Base-by-base conservation (phyloP, 345 rosid genomes). In the Dipteronia dyeriana region DNA sequence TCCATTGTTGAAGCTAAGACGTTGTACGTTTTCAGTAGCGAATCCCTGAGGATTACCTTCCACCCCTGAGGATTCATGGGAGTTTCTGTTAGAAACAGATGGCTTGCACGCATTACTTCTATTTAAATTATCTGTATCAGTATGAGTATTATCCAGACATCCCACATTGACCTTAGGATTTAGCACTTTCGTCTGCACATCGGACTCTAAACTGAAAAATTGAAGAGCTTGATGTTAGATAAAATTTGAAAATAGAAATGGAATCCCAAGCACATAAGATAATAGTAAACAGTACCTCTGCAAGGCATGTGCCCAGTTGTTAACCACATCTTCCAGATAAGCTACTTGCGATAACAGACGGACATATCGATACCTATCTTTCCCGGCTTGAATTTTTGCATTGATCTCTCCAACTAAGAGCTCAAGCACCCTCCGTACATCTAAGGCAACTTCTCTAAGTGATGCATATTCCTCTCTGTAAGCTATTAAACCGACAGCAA, bases 281-380 rank as follows among this genome's bases (percentile, higher is more conserved):
- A 65, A 81, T 11, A 34, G 56, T 51, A 41, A 66, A 62, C 19
- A 67, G 59, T 91, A 96, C 98, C 99, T 90, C 76, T 88, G 93
- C 84, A 96, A 83, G 31, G 92, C 82, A 88, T 89, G 87, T 19
- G 84, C 97, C 99, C 98, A 96, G 86, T 88, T 86, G 77, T 89
- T 92, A 60, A 96, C 97, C 86, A 94, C 76, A 85, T 96, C 99
- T 74, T 94, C 99, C 77, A 96, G 79, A 83, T 88, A 92, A 47
- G 99, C 97, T 79, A 94, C 97, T 88, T 94, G 97, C 22, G 98
- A 96, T 61, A 96, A 82, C 70, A 96, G 85, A 71, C 91, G 91
- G 67, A 88, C 74, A 82, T 89, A 96, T 62, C 78, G 91, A 79
- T 87, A 85, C 85, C 88, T 85, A 79, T 96, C 94, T 83, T 94